A percentile compares a stretch with the other conserved stretches of the same genome.
These are phyloP conservation scores for Nicotiana otophora DNA, from an alignment of 257 asterid species.

Conservation along the genomic window DNA sequence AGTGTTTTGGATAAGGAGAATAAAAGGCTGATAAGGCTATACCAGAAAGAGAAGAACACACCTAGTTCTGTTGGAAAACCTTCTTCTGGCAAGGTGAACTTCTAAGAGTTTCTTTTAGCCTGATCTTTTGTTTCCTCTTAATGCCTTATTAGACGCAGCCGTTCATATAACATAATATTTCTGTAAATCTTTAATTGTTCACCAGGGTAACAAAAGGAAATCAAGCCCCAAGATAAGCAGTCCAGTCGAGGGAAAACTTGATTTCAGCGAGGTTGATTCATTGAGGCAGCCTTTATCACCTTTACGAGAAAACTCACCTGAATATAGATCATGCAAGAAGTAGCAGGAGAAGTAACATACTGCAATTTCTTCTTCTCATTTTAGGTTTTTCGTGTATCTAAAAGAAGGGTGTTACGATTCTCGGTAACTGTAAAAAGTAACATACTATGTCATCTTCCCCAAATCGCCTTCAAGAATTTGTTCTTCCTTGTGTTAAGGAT, in stretches of 20 bases:
- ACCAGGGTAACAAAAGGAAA: constrained; percentile 72
- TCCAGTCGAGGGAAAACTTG: constrained; percentile 52
- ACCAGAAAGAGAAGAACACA: constrained; percentile 14
- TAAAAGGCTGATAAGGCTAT: constrained; percentile 10
- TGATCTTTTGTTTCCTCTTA: not conserved
- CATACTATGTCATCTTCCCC: not conserved
- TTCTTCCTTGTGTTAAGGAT: not conserved
- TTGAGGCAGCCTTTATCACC: constrained; percentile 76
- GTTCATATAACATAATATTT: not conserved
- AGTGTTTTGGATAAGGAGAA: constrained; percentile 11
- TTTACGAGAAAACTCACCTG: constrained; percentile 56
- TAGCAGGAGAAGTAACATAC: constrained; percentile 13
- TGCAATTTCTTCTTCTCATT: not conserved
- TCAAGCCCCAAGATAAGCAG: constrained; percentile 52
- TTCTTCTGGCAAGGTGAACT: not conserved
- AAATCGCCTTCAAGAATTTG: not conserved
- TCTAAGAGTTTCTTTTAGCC: not conserved
- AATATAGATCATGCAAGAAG: constrained; percentile 47
- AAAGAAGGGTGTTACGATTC: not conserved
- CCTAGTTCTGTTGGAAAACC: constrained; percentile 10
- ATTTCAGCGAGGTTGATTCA: constrained; percentile 42
- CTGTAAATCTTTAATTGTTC: not conserved
- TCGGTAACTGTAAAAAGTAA: constrained; percentile 3
- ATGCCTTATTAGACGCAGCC: not conserved
- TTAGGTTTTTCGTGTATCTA: not conserved